Evolutionary conservation across 202 grass and related monocot genomes (phyloP), one percentile per base, ranked within the genome.

Genomic region (Panicum hallii): DNA sequence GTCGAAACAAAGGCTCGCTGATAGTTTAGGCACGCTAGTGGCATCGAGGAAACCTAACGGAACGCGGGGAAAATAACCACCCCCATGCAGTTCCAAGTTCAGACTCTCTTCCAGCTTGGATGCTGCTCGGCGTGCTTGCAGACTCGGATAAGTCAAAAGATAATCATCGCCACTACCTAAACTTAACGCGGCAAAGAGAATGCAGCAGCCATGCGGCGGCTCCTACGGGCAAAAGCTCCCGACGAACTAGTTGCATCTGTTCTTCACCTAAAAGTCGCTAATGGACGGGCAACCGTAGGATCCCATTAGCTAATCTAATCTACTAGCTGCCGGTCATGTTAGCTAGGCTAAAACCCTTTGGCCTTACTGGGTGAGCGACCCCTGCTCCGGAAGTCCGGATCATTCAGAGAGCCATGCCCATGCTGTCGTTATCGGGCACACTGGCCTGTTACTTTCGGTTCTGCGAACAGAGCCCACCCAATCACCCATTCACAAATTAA

Each of bases 231-330:
- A 23, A 14, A 14, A 63, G 58, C 43, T 40, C 34, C 34, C 26
- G 26, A 26, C 63, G 9, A 56, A 38, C 61, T 14, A 47, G 16
- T 36, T n/a, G 50, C 32, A 61, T 23, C 49, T 60, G 15, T 42
- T 81, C 34, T 70, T 46, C 70, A 85, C 70, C 87, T 85, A 71
- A 89, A 75, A 85, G 82, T 20, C 75, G 0, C 47, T 11, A 48
- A 5, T n/a, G 11, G 64, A 34, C 60, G 49, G 40, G 1, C 61
- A 42, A 36, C n/a, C 11, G 11, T 19, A n/a, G 38, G 54, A 26
- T 12, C 46, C 14, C 5, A 13, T 65, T 43, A 20, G 34, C 60
- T 49, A 53, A 44, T 75, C 50, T 50, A 16, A 74, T 68, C 26
- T 38, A 53, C 23, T 38, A 74, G 48, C 48, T 5, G 30, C 60